Evolutionary conservation across 495 filamentous ascomycete genomes (phyloP).

Genomic region (Lepraria neglecta): DNA sequence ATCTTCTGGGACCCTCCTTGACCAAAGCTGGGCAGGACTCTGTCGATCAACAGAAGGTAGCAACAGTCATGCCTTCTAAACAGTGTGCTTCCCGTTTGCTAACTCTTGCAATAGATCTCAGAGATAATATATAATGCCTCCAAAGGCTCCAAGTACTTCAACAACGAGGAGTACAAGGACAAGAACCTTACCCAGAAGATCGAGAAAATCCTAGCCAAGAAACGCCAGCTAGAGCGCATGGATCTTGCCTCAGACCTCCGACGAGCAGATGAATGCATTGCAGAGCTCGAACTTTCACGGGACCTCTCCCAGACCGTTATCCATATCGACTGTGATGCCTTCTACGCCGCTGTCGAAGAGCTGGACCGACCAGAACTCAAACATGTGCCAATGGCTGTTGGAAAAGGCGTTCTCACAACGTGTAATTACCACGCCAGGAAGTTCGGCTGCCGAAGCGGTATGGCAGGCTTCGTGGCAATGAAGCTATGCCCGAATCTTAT

Average conservation of each 20-base stretch:
- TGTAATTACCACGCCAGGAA: conserved; percentile 92
- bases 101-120: conserved; percentile 55
- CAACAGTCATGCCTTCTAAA: background rate
- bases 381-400: conserved; percentile 87
- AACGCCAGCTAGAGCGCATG: conserved; percentile 66
- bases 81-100: background rate
- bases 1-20: conserved; percentile 82
- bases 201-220: conserved; percentile 67
- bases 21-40: conserved; percentile 90
- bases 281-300: conserved; percentile 66
- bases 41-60: conserved; percentile 84
- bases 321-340: conserved; percentile 96
- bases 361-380: conserved; percentile 86
- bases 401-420: conserved; percentile 84
- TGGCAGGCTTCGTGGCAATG: conserved; percentile 92
- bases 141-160: conserved; percentile 95
- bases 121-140: conserved; percentile 97
- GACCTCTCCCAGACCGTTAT: conserved; percentile 82
- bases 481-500: conserved; percentile 88
- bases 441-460: conserved; percentile 85
- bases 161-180: conserved; percentile 79
- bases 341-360: conserved; percentile 93
- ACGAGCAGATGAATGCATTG: conserved; percentile 73
- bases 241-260: conserved; percentile 68
- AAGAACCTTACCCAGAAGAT: conserved; percentile 81